Evolutionary conservation across 805 yeast genomes (phyloP).

Genomic region (Sugiyamaella mastotermitis): DNA sequence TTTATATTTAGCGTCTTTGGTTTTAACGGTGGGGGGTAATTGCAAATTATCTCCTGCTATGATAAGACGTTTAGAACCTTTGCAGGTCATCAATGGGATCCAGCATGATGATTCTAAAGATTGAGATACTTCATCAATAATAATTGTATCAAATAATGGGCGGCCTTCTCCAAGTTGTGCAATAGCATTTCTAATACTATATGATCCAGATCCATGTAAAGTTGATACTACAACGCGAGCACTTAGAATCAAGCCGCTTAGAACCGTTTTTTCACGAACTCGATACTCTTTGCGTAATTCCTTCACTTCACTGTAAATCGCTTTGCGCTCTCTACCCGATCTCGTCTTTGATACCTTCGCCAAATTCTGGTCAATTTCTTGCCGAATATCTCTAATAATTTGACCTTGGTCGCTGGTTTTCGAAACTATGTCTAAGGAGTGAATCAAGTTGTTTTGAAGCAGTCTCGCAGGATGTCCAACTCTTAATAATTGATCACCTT

Average conservation of each 20-base stretch:
- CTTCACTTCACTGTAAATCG: conserved; percentile 64
- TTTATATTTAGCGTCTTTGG: conserved; percentile 36
- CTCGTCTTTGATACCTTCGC: conserved; percentile 53
- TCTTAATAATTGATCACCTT: conserved; percentile 54
- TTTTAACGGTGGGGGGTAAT: conserved; percentile 82
- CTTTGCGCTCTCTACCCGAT: conserved; percentile 56
- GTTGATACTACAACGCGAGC: conserved; percentile 76
- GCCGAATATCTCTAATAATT: conserved; percentile 59
- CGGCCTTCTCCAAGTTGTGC: conserved; percentile 21
- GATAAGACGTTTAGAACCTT: conserved; percentile 50
- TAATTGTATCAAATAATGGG: conserved; percentile 63
- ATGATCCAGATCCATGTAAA: conserved; percentile 79
- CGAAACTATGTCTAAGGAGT: conserved; percentile 70
- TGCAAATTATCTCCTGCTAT: conserved; percentile 94
- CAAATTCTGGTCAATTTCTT: conserved; percentile 57
- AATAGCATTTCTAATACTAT: conserved; percentile 55
- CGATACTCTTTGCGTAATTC: conserved; percentile 64
- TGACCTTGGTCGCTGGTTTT: conserved; percentile 52
- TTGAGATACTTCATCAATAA: conserved; percentile 95
- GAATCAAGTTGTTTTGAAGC: conserved; percentile 51
- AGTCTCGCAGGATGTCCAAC: conserved; percentile 93
- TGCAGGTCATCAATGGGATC: conserved; percentile 78
- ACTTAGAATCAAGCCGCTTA: conserved; percentile 49
- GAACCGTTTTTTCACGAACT: conserved; percentile 56
- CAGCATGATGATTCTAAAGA: conserved; percentile 93